Evolutionary conservation across 176 grass and related monocot species (phyloP).

Genomic region (Phyllostachys edulis): DNA sequence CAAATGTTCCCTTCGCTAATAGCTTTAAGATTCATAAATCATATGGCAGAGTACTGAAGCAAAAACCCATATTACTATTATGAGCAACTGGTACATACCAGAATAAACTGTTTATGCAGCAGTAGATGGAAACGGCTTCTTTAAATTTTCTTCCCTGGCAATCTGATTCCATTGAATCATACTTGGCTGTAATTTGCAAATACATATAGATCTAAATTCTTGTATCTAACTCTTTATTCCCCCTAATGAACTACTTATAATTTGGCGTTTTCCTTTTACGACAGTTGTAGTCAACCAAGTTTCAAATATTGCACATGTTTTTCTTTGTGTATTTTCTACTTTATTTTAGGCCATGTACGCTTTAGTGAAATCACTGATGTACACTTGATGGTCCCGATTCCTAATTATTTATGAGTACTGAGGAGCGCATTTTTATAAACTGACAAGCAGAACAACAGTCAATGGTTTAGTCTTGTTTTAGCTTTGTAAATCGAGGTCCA

Average conservation of each 20-base stretch:
- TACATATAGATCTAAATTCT: neutral
- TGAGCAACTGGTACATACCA: neutral
- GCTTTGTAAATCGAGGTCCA: slow-evolving; percentile 14
- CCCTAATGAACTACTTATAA: neutral
- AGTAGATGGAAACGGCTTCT: neutral
- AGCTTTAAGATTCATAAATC: neutral
- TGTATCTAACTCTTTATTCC: neutral
- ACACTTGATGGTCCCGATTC: neutral
- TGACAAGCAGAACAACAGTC: neutral
- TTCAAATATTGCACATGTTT: neutral
- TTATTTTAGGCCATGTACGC: neutral
- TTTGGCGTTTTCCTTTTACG: neutral
- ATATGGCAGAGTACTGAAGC: neutral
- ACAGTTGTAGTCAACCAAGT: neutral
- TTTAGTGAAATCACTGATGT: slow-evolving; percentile 8
- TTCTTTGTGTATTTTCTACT: neutral
- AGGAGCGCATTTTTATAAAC: slow-evolving; percentile 21
- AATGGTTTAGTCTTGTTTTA: neutral
- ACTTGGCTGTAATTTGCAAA: neutral
- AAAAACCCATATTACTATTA: neutral
- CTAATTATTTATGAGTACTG: slow-evolving; percentile 5
- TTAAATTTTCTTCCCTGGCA: neutral
- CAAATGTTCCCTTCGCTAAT: neutral
- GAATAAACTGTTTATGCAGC: neutral
- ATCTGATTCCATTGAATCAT: neutral